Percentiles rank a stretch among this genome's conserved stretches.
These are phyloP conservation scores for Rhodotorula taiwanensis DNA, from an alignment of 768 basidiomycete species.

Conservation along the genomic window DNA sequence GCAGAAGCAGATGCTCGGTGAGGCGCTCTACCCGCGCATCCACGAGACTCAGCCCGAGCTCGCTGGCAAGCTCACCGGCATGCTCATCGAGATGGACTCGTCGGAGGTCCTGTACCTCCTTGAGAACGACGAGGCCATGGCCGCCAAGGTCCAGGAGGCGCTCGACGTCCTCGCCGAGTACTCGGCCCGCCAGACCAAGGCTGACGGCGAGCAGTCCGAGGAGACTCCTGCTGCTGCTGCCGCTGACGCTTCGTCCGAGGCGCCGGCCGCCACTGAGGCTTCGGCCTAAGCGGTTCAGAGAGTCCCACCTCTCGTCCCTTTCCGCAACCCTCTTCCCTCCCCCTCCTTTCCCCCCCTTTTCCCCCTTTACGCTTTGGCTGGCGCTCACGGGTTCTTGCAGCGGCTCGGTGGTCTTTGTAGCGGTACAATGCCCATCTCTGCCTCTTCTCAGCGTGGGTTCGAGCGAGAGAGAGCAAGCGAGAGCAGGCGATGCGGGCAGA, in stretches of 20 bases:
- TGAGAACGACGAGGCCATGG: conserved; percentile 72
- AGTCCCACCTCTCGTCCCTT: conserved; percentile 3
- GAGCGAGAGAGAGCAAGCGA: too few species aligned
- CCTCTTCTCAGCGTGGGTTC: not conserved
- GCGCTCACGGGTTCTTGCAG: not conserved
- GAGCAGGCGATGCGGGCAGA: too few species aligned
- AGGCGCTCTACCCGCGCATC: conserved; percentile 50
- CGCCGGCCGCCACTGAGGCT: not conserved
- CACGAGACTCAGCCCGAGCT: conserved; percentile 75
- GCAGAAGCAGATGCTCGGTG: conserved; percentile 99
- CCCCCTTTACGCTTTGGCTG: conserved; percentile 1
- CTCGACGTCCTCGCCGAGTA: conserved; percentile 36
- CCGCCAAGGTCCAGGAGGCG: conserved; percentile 56
- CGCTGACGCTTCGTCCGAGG: too few species aligned
- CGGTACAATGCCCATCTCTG: not conserved
- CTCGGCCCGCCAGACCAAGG: conserved; percentile 10
- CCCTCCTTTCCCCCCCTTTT: not conserved
- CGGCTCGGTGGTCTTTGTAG: not conserved
- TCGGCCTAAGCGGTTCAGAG: conserved; percentile 25
- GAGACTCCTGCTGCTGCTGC: not conserved
- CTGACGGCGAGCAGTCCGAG: not conserved
- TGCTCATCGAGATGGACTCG: conserved; percentile 76
- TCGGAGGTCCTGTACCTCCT: conserved; percentile 80
- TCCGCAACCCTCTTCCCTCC: conserved; percentile 3
- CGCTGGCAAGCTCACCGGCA: conserved; percentile 90